Percentiles rank a stretch among this genome's conserved stretches.
phyloP scores from a whole-genome alignment of 768 basidiomycete genomes.

The Lactarius vividus region DNA sequence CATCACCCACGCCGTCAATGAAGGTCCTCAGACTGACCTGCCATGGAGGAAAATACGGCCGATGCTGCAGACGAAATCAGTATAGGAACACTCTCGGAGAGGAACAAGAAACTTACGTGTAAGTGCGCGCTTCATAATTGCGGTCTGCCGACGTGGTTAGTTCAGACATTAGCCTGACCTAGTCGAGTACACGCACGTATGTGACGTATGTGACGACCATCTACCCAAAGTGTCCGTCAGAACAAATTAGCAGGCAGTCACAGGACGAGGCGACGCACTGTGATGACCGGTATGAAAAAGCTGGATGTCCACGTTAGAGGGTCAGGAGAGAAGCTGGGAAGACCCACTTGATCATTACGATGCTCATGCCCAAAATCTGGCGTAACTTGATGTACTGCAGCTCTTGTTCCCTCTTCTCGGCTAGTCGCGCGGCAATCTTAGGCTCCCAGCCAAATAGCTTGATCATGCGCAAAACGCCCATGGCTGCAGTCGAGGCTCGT shows the following conservation, averaged over 20 bases:
- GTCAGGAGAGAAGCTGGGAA: not conserved
- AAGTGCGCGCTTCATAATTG: slow-evolving; percentile 36
- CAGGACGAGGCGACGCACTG: slow-evolving; percentile 25
- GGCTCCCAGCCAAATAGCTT: slow-evolving; percentile 66
- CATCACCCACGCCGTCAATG: not conserved
- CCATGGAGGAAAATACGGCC: slow-evolving; percentile 34
- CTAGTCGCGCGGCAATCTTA: slow-evolving; percentile 38
- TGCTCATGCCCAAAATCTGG: slow-evolving; percentile 36
- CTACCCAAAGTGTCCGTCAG: slow-evolving; percentile 27
- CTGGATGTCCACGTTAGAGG: slow-evolving; percentile 25
- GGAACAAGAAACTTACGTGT: slow-evolving; percentile 27
- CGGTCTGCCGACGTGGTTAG: slow-evolving; percentile 28
- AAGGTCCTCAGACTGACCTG: slow-evolving; percentile 14
- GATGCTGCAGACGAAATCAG: slow-evolving; percentile 27
- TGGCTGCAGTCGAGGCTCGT: slow-evolving; percentile 29
- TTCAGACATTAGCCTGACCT: not conserved
- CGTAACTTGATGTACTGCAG: slow-evolving; percentile 37
- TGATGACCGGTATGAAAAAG: slow-evolving; percentile 40
- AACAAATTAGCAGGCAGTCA: not conserved
- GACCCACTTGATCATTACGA: slow-evolving; percentile 35
- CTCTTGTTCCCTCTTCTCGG: slow-evolving; percentile 41
- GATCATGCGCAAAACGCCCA: slow-evolving; percentile 45
- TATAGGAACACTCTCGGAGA: not conserved
- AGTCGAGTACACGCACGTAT: slow-evolving; percentile 27
- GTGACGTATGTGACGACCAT: slow-evolving; percentile 37